Conservation (phyloP, 306 rosid genomes). For the Lathyrus oleraceus region DNA sequence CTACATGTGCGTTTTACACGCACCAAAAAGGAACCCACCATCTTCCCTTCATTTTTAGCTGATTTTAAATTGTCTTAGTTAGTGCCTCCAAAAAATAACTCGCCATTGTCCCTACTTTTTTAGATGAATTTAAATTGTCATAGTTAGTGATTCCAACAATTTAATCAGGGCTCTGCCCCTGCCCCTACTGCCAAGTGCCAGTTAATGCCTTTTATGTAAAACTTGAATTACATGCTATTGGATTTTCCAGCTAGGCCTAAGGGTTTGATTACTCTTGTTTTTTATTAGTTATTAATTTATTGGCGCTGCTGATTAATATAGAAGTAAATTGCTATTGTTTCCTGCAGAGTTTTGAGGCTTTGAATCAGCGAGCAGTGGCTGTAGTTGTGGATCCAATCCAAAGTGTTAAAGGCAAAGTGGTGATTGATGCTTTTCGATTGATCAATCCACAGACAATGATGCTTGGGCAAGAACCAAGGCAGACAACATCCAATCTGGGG, state of each 20-base stretch:
- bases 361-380: conserved; percentile 94
- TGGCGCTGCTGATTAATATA: conserved; percentile 15
- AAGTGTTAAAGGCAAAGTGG: conserved; percentile 95
- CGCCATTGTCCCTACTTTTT: too few relatives aligned
- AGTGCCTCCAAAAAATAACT: too few relatives aligned
- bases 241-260: neutral
- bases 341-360: conserved; percentile 88
- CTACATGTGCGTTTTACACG: too few relatives aligned
- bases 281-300: neutral
- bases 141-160: too few relatives aligned
- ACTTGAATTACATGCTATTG: neutral
- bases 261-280: conserved; percentile 9
- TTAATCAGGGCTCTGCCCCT: too few relatives aligned
- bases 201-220: conserved; percentile 13
- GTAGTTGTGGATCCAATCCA: conserved; percentile 97
- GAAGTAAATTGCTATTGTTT: conserved; percentile 6
- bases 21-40: too few relatives aligned
- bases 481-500: conserved; percentile 92
- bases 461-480: conserved; percentile 98
- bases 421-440: conserved; percentile 90
- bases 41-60: too few relatives aligned
- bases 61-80: too few relatives aligned
- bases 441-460: conserved; percentile 96
- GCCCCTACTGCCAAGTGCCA: neutral
- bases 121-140: too few relatives aligned